Percentiles rank a stretch among this genome's conserved stretches.
Evolutionary conservation across 768 basidiomycete genomes (phyloP).

Genomic region (Mycena latifolia): DNA sequence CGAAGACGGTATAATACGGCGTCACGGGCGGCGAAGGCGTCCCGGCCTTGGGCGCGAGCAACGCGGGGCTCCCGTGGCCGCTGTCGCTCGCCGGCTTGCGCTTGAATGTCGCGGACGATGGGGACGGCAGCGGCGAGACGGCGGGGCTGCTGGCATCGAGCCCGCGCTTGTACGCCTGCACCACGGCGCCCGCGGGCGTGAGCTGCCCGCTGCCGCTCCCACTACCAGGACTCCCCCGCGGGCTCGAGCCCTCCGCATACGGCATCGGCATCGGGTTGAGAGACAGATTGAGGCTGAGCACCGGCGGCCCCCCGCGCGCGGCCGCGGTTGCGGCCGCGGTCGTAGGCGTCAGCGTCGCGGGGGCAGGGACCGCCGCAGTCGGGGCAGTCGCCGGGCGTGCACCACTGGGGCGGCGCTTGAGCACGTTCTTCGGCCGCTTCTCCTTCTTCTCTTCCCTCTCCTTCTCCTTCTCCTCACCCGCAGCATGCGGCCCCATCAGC

Average conservation of each 20-base stretch:
- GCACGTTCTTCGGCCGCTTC: conserved; percentile 42
- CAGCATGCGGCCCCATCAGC: conserved; percentile 11
- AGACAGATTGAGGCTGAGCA: conserved; percentile 31
- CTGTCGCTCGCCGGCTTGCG: conserved; percentile 19
- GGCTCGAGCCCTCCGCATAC: neutral
- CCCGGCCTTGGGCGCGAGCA: conserved; percentile 7
- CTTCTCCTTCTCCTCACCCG: conserved; percentile 42
- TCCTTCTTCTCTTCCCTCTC: conserved; percentile 42
- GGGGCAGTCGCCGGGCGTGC: conserved; percentile 14
- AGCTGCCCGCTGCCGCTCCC: conserved; percentile 30
- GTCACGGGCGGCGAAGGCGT: conserved; percentile 37
- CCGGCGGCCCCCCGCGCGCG: conserved; percentile 20
- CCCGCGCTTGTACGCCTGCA: conserved; percentile 35
- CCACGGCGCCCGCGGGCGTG: conserved; percentile 37
- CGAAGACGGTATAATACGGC: conserved; percentile 72
- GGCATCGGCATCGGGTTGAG: conserved; percentile 29
- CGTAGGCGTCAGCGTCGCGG: conserved; percentile 13
- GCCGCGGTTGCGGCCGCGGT: too few species aligned
- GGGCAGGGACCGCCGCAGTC: conserved; percentile 1
- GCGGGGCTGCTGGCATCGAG: conserved; percentile 18
- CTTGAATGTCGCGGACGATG: conserved; percentile 16
- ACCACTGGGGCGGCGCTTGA: conserved; percentile 35
- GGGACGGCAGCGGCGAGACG: conserved; percentile 27
- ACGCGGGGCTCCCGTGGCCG: neutral
- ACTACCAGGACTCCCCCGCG: conserved; percentile 19